Percentiles rank a stretch among this genome's conserved stretches.
Evolutionary conservation across 192 early-diverging fungal species (phyloP).

Genomic region (Diversispora epigaea): DNA sequence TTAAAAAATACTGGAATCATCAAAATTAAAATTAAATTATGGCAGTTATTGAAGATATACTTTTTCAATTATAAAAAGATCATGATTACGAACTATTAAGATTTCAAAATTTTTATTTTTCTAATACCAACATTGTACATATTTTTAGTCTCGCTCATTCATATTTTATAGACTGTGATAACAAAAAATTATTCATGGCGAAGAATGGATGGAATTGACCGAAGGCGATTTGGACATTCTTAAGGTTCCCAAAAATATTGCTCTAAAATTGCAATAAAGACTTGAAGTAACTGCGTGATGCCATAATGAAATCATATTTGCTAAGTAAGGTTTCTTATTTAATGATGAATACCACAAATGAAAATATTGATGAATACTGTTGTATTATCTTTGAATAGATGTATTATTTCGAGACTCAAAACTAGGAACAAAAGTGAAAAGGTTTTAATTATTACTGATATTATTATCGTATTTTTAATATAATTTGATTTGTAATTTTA

Average conservation of each 20-base stretch:
- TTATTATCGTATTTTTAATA: background rate
- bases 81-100: too few species aligned
- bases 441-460: too few species aligned
- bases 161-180: slow-evolving; percentile 23
- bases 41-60: too few species aligned
- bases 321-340: slow-evolving; percentile 1
- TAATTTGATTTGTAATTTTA: slow-evolving; percentile 8
- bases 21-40: slow-evolving; percentile 22
- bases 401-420: too few species aligned
- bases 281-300: slow-evolving; percentile 14
- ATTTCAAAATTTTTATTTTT: slow-evolving; percentile 19
- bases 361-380: too few species aligned
- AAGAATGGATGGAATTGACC: slow-evolving; percentile 28
- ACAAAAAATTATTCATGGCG: slow-evolving; percentile 4
- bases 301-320: slow-evolving; percentile 20
- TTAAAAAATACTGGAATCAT: too few species aligned
- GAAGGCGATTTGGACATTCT: slow-evolving; percentile 12
- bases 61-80: too few species aligned
- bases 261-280: slow-evolving; percentile 9
- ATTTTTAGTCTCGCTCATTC: slow-evolving; percentile 26
- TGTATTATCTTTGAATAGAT: too few species aligned
- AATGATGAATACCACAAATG: slow-evolving; percentile 13
- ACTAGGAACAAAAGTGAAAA: too few species aligned
- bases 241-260: slow-evolving; percentile 4
- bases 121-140: slow-evolving; percentile 20